Base-by-base conservation (phyloP, 192 early-diverging fungal species). In the Diversispora epigaea region DNA sequence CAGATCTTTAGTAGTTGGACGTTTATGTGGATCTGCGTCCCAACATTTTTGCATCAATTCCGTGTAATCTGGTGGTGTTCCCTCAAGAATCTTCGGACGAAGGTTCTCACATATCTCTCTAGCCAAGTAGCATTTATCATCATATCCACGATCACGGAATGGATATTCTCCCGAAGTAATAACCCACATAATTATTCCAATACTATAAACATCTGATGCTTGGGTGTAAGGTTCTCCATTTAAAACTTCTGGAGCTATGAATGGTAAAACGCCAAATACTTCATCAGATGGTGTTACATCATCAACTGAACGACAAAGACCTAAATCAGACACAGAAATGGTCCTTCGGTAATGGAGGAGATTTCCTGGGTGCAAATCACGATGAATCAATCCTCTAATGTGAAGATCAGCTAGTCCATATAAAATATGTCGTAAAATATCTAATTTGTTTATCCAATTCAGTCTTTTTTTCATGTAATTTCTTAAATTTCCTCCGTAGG, bases 11-110 rank as follows among this genome's bases (percentile, higher is more conserved):
- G 39, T 46, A 66, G 39, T 15, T 19, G 74, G 77, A 56, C 82
- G 65, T 7, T 73, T 76, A 1, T 65, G 5, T 3, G 82, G 79
- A 50, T 75, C 76, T 57, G 65, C 62, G 68, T 80, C 79, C 82
- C 82, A 83, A 39, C 82, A 83, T 45, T 77, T 70, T 40, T 73
- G 71, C 44, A 83, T 46, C 77, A 83, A 22, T 22, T 80, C 72
- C 46, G 64, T 64, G 19, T 75, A 83, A 55, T 77, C 77, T 25
- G 17, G 56, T 6, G 82, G 82, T 12, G 82, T 83, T 3, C 79
- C 82, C n/a, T 65, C 39, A 41, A 40, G 41, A 44, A 65, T 8
- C 10, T 65, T 17, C 39, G 63, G 63, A 44, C 32, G 39, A 65
- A 65, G 63, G 7, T 21, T 19, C n/a, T 44, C 25, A 32, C 9